These are phyloP conservation scores for Zopfochytrium polystomum DNA, from an alignment of 371 early-diverging fungal genomes.

Conservation along the genomic window DNA sequence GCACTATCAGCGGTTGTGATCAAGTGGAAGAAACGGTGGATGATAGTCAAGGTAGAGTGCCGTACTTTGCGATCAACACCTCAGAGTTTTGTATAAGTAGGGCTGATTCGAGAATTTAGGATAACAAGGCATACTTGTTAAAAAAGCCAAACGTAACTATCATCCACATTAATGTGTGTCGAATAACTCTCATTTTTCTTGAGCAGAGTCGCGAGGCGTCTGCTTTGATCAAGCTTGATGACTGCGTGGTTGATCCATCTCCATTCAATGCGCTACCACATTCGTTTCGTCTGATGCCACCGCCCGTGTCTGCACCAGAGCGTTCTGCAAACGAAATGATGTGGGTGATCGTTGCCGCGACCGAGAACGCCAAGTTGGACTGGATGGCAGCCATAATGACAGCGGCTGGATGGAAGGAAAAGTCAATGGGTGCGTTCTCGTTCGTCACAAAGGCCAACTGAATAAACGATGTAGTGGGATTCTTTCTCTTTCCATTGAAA, in stretches of 20 bases:
- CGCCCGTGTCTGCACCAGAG: constrained; percentile 17
- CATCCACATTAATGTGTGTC: neutral
- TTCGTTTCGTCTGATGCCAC: constrained; percentile 20
- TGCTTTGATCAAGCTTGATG: constrained; percentile 21
- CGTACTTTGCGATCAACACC: neutral
- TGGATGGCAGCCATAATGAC: constrained; percentile 19
- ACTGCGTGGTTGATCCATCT: constrained; percentile 20
- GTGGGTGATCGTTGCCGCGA: constrained; percentile 13
- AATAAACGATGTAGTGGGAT: too few relatives aligned
- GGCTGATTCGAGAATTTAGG: neutral
- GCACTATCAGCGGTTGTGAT: neutral
- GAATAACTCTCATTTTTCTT: neutral
- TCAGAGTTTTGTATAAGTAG: neutral
- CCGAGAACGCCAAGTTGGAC: constrained; percentile 9
- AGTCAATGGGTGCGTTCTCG: constrained; percentile 10
- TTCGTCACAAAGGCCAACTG: too few relatives aligned
- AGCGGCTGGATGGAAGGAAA: constrained; percentile 17
- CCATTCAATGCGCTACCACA: constrained; percentile 2
- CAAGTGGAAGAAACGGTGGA: constrained; percentile 20
- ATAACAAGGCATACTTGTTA: constrained; percentile 24
- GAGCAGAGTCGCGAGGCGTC: constrained; percentile 16
- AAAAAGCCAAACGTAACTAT: constrained; percentile 13
- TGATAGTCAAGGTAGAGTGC: constrained; percentile 8
- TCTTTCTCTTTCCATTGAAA: too few relatives aligned
- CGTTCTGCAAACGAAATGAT: constrained; percentile 17